Conservation (phyloP, 2,329 filamentous ascomycete genomes). For the Fusarium vanettenii region DNA sequence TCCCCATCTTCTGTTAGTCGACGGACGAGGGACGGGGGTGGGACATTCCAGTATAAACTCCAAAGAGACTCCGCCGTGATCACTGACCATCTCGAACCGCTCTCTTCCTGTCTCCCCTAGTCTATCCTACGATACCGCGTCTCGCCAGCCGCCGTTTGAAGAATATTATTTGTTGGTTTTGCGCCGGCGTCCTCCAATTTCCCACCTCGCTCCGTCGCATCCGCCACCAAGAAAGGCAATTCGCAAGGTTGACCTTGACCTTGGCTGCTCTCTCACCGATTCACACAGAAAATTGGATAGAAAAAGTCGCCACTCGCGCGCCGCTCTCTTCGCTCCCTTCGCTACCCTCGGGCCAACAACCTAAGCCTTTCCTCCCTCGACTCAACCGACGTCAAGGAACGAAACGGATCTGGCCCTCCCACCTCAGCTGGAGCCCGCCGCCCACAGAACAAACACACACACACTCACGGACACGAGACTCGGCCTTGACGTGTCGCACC, state of each 20-base stretch:
- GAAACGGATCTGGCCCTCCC: constrained; percentile 29
- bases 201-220: constrained; percentile 16
- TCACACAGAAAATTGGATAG: constrained; percentile 24
- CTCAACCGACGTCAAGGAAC: constrained; percentile 4
- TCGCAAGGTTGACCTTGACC: constrained; percentile 36
- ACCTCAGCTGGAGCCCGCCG: neutral
- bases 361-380: constrained; percentile 1
- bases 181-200: constrained; percentile 24
- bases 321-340: neutral
- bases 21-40: neutral
- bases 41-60: constrained; percentile 27
- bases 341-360: neutral
- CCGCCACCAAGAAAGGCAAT: constrained; percentile 30
- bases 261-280: constrained; percentile 14
- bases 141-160: constrained; percentile 7
- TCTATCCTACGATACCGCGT: neutral
- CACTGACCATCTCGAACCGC: neutral
- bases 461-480: constrained; percentile 4
- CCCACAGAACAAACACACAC: constrained; percentile 24
- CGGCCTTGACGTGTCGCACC: constrained; percentile 37
- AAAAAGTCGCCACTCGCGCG: constrained; percentile 38
- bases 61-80: neutral
- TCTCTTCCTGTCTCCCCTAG: neutral
- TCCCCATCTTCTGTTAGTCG: neutral
- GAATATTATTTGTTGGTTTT: constrained; percentile 13